Evolutionary conservation across 2,329 filamentous ascomycete species (phyloP).

Genomic region (Penicillium sp.): DNA sequence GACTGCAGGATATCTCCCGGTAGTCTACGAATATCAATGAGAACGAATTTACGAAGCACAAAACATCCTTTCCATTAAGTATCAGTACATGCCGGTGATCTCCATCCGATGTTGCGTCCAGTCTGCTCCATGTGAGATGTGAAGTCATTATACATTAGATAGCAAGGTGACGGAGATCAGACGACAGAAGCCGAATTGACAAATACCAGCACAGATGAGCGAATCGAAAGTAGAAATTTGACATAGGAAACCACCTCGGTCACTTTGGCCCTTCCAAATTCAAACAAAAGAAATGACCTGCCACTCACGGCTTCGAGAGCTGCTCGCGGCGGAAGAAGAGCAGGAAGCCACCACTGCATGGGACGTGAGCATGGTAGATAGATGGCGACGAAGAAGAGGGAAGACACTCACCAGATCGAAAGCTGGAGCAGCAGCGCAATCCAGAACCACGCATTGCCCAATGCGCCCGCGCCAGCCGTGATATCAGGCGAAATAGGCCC

Average conservation of each 20-base stretch:
- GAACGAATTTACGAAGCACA: conserved; percentile 28
- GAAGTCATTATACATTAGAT: conserved; percentile 12
- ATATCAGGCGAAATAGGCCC: conserved; percentile 63
- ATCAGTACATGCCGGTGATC: conserved; percentile 3
- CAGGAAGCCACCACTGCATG: conserved; percentile 38
- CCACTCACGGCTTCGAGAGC: conserved; percentile 39
- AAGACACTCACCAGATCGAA: conserved; percentile 56
- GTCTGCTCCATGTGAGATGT: not conserved
- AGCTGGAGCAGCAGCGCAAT: conserved; percentile 58
- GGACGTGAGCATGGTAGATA: not conserved
- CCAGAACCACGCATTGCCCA: conserved; percentile 60
- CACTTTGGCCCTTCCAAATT: not conserved
- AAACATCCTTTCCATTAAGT: not conserved
- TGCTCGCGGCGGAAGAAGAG: conserved; percentile 48
- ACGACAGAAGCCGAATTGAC: not conserved
- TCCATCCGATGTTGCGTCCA: not conserved
- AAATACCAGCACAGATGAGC: conserved; percentile 1
- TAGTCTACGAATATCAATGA: conserved; percentile 24
- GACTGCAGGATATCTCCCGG: conserved; percentile 9
- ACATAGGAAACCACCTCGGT: not conserved
- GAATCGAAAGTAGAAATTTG: not conserved
- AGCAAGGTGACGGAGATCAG: conserved; percentile 1
- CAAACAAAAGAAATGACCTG: not conserved
- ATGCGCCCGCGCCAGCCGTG: conserved; percentile 45
- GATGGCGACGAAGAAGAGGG: not conserved